Evolutionary conservation across 805 yeast genomes (phyloP).

Genomic region (Hanseniaspora meyeri): DNA sequence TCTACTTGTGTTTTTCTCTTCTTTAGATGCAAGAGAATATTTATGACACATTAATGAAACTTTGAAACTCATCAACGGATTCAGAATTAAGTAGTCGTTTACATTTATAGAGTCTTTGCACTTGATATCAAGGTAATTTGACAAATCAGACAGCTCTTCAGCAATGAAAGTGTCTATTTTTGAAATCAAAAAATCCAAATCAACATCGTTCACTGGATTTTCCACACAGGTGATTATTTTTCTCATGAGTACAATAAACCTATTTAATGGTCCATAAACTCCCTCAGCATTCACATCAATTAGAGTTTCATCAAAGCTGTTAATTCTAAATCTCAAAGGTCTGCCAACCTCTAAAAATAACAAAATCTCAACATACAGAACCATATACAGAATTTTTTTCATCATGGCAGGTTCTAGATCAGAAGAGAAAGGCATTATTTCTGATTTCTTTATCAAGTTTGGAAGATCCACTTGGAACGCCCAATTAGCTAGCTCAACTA

Average conservation of each 20-base stretch:
- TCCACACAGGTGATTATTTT: not conserved
- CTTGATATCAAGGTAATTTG: not conserved
- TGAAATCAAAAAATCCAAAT: not conserved
- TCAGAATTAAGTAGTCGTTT: not conserved
- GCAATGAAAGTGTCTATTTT: constrained; percentile 1
- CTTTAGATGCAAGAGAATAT: not conserved
- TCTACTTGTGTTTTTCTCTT: not conserved
- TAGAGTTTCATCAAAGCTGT: not conserved
- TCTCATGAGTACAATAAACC: not conserved
- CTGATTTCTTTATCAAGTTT: not conserved
- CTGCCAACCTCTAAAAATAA: constrained; percentile 5
- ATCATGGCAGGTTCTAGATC: not conserved
- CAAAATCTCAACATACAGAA: constrained; percentile 3
- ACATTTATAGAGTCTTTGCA: not conserved
- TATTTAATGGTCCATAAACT: not conserved
- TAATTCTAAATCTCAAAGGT: not conserved
- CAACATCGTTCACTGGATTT: constrained; percentile 1
- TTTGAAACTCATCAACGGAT: not conserved
- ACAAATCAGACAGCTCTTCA: not conserved
- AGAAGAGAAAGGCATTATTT: not conserved
- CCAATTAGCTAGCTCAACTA: not conserved
- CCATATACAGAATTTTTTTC: constrained; percentile 2
- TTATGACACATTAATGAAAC: not conserved
- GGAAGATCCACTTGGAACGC: not conserved
- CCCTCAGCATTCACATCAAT: not conserved